Conservation (phyloP, 768 basidiomycete species). For the Lentinula lateritia region DNA sequence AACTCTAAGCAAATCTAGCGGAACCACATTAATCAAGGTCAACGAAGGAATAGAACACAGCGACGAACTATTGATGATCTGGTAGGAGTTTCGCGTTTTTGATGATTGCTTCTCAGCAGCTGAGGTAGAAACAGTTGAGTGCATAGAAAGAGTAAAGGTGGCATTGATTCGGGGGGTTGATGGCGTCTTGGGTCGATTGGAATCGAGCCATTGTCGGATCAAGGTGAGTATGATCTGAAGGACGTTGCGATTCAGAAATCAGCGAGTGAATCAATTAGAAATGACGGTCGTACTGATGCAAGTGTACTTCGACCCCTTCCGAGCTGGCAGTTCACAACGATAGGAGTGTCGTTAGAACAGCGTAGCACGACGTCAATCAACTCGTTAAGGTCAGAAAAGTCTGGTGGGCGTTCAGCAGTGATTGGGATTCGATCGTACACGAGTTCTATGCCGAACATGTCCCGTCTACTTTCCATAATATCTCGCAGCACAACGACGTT, state of each 20-base stretch:
- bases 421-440: conserved; percentile 85
- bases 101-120: not conserved
- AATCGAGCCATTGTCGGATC: conserved; percentile 77
- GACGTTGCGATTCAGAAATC: not conserved
- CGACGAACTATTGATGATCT: conserved; percentile 80
- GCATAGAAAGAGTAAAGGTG: conserved; percentile 38
- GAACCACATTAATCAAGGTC: conserved; percentile 6
- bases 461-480: conserved; percentile 64
- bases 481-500: conserved; percentile 83
- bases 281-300: conserved; percentile 52
- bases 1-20: conserved; percentile 73
- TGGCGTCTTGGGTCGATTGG: conserved; percentile 28
- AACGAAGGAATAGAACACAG: not conserved
- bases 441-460: conserved; percentile 51
- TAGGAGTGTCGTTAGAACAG: conserved; percentile 64
- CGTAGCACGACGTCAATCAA: conserved; percentile 76
- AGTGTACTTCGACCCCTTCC: conserved; percentile 89
- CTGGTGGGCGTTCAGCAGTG: conserved; percentile 82
- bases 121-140: conserved; percentile 28
- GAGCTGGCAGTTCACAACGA: conserved; percentile 94
- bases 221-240: conserved; percentile 72
- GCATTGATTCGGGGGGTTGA: conserved; percentile 25
- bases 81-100: conserved; percentile 58
- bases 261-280: not conserved
- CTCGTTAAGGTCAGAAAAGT: conserved; percentile 68